Percentiles rank a stretch among this genome's conserved stretches.
Evolutionary conservation across 345 rosid genomes (phyloP).

Genomic region (Conringia planisiliqua): DNA sequence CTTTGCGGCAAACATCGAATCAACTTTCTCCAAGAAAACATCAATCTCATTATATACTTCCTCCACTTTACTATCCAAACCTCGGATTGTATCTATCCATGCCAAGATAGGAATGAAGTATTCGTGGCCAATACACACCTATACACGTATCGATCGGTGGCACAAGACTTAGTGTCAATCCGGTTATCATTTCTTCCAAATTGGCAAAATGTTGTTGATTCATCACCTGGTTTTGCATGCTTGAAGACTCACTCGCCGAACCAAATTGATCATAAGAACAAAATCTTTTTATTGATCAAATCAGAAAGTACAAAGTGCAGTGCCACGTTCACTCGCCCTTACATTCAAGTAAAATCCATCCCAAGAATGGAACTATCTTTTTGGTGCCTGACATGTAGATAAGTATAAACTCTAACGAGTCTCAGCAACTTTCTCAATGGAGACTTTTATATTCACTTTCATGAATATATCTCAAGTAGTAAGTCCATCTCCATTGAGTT

Average conservation of each 20-base stretch:
- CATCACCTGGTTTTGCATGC: not conserved
- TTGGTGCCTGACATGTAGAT: no score
- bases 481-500: no score
- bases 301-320: no score
- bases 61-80: slow-evolving; percentile 5
- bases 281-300: not conserved
- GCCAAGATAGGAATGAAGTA: slow-evolving; percentile 45
- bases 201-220: not conserved
- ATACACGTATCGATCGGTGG: not conserved
- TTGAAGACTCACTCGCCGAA: not conserved
- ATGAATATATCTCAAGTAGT: no score
- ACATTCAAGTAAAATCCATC: no score
- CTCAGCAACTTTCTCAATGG: no score
- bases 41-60: slow-evolving; percentile 18
- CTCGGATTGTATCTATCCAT: slow-evolving; percentile 35
- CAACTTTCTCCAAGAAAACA: no score
- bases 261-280: not conserved
- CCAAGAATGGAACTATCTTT: no score
- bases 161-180: not conserved
- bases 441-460: no score
- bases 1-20: not conserved
- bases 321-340: no score
- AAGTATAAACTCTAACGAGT: no score
- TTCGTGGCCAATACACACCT: not conserved
- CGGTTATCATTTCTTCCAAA: not conserved